These are phyloP conservation scores for Tolypocladium ovalisporum DNA, from an alignment of 2,329 filamentous ascomycete species.

Conservation along the genomic window DNA sequence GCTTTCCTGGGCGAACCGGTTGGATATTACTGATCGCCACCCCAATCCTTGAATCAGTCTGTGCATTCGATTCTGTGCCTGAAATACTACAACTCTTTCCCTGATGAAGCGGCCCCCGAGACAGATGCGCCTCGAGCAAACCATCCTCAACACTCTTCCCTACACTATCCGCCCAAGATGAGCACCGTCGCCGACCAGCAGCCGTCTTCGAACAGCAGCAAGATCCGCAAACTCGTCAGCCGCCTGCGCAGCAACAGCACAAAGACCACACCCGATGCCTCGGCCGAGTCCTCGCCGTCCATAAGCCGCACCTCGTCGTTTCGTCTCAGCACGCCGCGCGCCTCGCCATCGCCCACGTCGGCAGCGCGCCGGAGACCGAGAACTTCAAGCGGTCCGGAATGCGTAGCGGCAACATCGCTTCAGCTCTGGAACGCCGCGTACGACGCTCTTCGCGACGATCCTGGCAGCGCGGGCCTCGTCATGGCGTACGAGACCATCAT, in stretches of 20 bases:
- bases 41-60: not conserved
- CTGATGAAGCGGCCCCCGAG: not conserved
- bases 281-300: not conserved
- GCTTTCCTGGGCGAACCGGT: not conserved
- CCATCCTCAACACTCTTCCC: not conserved
- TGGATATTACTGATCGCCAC: not conserved
- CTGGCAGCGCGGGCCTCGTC: conserved; percentile 18
- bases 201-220: not conserved
- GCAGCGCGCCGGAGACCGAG: not conserved
- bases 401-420: conserved; percentile 11
- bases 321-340: not conserved
- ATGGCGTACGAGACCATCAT: conserved; percentile 25
- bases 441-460: conserved; percentile 17
- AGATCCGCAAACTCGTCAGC: conserved; percentile 6
- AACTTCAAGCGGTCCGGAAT: not conserved
- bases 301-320: not conserved
- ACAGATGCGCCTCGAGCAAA: not conserved
- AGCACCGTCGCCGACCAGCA: not conserved
- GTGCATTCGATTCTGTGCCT: not conserved
- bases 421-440: conserved; percentile 24
- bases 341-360: not conserved
- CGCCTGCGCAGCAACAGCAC: conserved; percentile 5
- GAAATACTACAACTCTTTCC: not conserved
- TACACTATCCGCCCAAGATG: not conserved
- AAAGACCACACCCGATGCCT: not conserved